Percentiles rank a stretch among this genome's conserved stretches.
Evolutionary conservation across 1,284 basidiomycete genomes (phyloP).

Genomic region (Ganoderma lucidum): DNA sequence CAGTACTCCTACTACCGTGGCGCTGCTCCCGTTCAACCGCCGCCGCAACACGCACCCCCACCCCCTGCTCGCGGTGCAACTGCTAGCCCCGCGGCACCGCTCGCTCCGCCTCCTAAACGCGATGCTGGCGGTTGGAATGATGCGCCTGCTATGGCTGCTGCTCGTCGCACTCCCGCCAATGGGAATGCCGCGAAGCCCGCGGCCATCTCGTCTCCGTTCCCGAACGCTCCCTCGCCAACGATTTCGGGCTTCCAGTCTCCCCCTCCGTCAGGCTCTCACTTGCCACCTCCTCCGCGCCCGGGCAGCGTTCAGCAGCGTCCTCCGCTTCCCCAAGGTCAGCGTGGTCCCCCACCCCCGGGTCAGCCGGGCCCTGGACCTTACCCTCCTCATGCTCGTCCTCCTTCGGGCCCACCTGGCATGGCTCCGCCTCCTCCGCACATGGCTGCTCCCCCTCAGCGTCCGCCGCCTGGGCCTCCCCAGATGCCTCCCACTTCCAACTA

Average conservation of each 20-base stretch:
- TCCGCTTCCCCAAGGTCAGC: conserved; percentile 54
- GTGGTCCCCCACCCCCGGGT: conserved; percentile 40
- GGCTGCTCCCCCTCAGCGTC: conserved; percentile 49
- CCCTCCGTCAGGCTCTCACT: conserved; percentile 44
- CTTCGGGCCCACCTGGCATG: conserved; percentile 48
- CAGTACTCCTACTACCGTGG: conserved; percentile 38
- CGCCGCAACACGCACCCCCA: conserved; percentile 36
- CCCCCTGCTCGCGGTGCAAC: conserved; percentile 34
- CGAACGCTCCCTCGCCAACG: conserved; percentile 65
- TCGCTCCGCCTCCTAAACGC: conserved; percentile 53
- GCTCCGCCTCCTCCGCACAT: conserved; percentile 41
- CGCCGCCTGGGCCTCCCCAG: conserved; percentile 39
- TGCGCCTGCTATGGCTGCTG: conserved; percentile 62
- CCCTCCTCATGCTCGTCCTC: conserved; percentile 46
- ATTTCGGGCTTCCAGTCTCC: conserved; percentile 56
- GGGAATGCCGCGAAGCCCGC: conserved; percentile 60
- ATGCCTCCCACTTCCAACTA: background rate
- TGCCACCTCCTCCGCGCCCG: conserved; percentile 71
- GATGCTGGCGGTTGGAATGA: conserved; percentile 95
- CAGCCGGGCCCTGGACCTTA: conserved; percentile 42
- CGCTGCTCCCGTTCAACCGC: conserved; percentile 29
- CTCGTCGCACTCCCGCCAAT: conserved; percentile 60
- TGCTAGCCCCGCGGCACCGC: conserved; percentile 37
- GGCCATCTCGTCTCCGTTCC: conserved; percentile 91
- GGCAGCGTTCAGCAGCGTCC: conserved; percentile 62